Evolutionary conservation across 371 early-diverging fungal genomes (phyloP).

Genomic region (Funneliformis caledonium): DNA sequence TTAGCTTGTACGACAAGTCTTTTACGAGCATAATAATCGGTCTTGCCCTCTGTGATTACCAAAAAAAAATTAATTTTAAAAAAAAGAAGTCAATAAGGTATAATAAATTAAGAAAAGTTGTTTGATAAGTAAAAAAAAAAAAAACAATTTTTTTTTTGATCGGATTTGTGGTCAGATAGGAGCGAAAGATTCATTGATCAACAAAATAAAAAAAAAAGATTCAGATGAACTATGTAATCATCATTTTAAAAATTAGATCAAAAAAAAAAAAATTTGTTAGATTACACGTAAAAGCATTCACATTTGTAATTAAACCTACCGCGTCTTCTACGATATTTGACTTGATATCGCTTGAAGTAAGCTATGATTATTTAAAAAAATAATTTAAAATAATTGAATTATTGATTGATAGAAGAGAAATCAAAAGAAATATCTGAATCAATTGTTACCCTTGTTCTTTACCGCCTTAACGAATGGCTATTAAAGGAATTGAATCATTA

Average conservation of each 20-base stretch:
- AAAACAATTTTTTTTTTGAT: background rate
- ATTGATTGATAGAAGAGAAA: background rate
- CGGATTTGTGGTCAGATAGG: constrained; percentile 77
- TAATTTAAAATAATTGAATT: background rate
- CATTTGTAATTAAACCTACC: constrained; percentile 65
- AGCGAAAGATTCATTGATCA: constrained; percentile 74
- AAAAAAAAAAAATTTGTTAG: background rate
- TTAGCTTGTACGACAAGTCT: constrained; percentile 98
- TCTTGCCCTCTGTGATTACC: constrained; percentile 93
- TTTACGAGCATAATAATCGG: constrained; percentile 99
- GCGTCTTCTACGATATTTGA: constrained; percentile 98
- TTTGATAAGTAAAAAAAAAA: background rate
- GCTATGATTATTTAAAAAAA: constrained; percentile 50
- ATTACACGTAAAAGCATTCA: background rate
- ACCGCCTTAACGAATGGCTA: constrained; percentile 91
- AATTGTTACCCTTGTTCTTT: constrained; percentile 78
- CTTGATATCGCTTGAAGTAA: constrained; percentile 99
- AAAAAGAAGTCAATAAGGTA: background rate
- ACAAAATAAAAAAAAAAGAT: constrained; percentile 28
- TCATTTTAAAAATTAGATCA: constrained; percentile 43
- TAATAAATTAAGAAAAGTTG: background rate
- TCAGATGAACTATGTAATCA: constrained; percentile 84
- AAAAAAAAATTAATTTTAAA: background rate
- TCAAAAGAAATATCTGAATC: background rate
- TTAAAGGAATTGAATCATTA: too few relatives aligned